Evolutionary conservation across 139 green algal species (phyloP).

Genomic region (Haematococcus sp.): DNA sequence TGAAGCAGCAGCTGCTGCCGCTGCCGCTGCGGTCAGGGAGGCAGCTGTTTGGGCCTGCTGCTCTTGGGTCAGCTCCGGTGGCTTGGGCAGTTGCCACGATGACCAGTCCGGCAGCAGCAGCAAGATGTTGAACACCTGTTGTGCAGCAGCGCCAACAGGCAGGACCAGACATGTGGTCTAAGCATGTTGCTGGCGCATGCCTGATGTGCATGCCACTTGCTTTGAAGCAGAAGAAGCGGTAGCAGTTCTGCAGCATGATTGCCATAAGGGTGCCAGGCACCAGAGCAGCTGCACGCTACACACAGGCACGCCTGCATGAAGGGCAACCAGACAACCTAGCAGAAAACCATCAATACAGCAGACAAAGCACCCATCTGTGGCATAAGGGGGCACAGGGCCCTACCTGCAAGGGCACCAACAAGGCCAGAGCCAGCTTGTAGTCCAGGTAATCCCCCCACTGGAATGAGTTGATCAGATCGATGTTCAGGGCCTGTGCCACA

Average conservation of each 20-base stretch:
- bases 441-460: not conserved
- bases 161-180: too few relatives aligned
- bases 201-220: too few relatives aligned
- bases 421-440: not conserved
- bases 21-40: not conserved
- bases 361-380: not conserved
- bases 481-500: not conserved
- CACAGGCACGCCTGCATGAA: not conserved
- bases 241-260: too few relatives aligned
- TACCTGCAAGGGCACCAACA: conserved; percentile 2
- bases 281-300: not conserved
- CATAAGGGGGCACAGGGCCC: too few relatives aligned
- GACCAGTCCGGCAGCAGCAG: conserved; percentile 20
- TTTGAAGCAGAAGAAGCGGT: too few relatives aligned
- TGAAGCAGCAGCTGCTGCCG: not conserved
- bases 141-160: too few relatives aligned
- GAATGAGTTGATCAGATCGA: not conserved
- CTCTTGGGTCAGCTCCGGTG: not conserved
- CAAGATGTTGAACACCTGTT: conserved; percentile 19
- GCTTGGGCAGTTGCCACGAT: conserved; percentile 9
- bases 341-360: too few relatives aligned
- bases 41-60: not conserved
- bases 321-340: too few relatives aligned
- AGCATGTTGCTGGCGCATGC: too few relatives aligned
- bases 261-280: too few relatives aligned